Evolutionary conservation across 305 asterid genomes (phyloP).

Genomic region (Fraxinus sp.): DNA sequence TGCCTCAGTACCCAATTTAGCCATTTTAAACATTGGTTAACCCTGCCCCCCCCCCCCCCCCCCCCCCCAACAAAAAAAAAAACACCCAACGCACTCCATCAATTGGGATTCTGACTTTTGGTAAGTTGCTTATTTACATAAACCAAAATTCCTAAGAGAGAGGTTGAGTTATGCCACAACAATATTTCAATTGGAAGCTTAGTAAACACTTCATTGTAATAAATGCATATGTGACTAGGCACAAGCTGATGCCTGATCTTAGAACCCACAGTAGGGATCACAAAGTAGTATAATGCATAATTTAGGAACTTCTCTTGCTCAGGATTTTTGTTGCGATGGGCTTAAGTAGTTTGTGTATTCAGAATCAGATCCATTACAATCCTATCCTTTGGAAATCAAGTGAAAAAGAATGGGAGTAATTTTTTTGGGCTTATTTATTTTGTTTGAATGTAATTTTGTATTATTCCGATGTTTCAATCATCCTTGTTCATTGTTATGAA

Average conservation of each 20-base stretch:
- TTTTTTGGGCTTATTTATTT: neutral
- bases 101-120: neutral
- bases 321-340: neutral
- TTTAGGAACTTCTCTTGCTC: neutral
- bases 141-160: neutral
- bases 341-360: neutral
- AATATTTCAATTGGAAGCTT: neutral
- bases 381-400: neutral
- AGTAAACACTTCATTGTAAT: neutral
- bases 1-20: too few relatives aligned
- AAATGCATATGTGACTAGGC: neutral
- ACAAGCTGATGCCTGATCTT: neutral
- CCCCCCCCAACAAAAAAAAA: too few relatives aligned
- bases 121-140: neutral
- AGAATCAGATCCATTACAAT: neutral
- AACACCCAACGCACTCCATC: neutral
- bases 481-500: neutral
- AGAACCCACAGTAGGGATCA: neutral
- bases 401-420: neutral
- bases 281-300: neutral
- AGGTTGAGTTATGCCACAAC: neutral
- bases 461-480: neutral
- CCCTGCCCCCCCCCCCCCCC: too few relatives aligned
- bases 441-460: neutral
- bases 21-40: too few relatives aligned